Percentiles rank a stretch among this genome's conserved stretches.
phyloP scores from a whole-genome alignment of 495 filamentous ascomycete genomes.

The Penicillium egyptiacum region DNA sequence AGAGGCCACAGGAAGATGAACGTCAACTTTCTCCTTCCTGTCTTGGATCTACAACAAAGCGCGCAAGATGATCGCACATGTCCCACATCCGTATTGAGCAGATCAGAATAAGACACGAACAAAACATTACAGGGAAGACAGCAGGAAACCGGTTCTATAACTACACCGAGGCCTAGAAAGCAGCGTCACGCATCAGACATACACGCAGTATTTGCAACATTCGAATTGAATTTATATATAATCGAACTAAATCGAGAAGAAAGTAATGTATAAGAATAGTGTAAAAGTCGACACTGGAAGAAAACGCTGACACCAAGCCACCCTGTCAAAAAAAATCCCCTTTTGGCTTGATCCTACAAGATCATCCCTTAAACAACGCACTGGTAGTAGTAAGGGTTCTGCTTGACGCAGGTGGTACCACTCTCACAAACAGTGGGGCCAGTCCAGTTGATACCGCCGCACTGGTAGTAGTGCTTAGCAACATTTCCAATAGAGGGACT shows the following conservation, averaged over 20 bases:
- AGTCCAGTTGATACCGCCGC: constrained; percentile 51
- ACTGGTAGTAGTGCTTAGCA: constrained; percentile 44
- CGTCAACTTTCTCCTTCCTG: neutral
- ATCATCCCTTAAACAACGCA: constrained; percentile 36
- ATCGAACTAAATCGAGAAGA: constrained; percentile 1
- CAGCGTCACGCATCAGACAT: no score
- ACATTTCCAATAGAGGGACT: constrained; percentile 20
- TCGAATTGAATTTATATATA: constrained; percentile 1
- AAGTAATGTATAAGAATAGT: constrained; percentile 2
- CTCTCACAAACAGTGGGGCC: constrained; percentile 49
- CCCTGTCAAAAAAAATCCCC: neutral
- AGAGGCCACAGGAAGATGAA: neutral
- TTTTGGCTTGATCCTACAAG: neutral
- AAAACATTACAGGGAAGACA: neutral
- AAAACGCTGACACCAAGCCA: constrained; percentile 4
- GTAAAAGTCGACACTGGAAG: neutral
- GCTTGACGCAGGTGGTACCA: constrained; percentile 43
- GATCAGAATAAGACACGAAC: neutral
- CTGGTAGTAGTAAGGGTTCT: constrained; percentile 55
- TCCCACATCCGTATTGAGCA: neutral
- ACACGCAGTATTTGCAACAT: neutral
- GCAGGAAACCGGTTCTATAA: neutral
- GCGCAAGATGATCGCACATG: no score
- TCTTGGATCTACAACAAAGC: neutral
- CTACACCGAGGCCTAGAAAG: neutral